phyloP scores from a whole-genome alignment of 306 rosid species.

The Argentina anserina region DNA sequence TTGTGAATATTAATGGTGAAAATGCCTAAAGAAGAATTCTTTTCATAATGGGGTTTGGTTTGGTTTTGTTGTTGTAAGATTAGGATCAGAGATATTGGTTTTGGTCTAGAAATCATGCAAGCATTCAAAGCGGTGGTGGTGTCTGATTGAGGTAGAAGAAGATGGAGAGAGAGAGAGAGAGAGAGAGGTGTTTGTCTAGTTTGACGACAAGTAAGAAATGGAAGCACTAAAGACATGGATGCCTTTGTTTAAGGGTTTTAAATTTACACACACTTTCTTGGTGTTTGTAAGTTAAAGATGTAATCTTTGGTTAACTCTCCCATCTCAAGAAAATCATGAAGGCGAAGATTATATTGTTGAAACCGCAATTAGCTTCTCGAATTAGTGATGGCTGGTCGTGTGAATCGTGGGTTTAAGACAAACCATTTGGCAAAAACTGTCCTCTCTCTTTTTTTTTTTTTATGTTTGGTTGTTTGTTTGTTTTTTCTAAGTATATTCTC shows the following conservation, averaged over 20 bases:
- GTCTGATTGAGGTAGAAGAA: neutral
- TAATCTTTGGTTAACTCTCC: neutral
- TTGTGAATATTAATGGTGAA: slow-evolving; percentile 21
- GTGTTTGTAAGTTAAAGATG: neutral
- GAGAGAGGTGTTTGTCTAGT: neutral
- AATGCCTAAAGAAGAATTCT: neutral
- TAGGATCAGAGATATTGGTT: neutral
- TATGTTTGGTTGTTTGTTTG: too few relatives aligned
- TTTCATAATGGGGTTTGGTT: slow-evolving; percentile 4
- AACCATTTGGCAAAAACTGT: too few relatives aligned
- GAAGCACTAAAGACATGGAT: neutral
- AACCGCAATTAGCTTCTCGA: neutral
- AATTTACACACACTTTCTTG: neutral
- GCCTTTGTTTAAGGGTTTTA: neutral
- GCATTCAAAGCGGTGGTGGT: slow-evolving; percentile 1
- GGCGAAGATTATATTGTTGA: neutral
- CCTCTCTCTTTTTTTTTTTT: too few relatives aligned
- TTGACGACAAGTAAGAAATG: neutral
- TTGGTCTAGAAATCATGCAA: neutral
- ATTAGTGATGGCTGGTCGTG: neutral
- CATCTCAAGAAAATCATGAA: neutral
- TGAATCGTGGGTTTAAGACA: neutral
- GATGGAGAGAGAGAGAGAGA: too few relatives aligned
- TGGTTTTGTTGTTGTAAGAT: neutral
- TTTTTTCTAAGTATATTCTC: too few relatives aligned